Conservation (phyloP, 2,329 filamentous ascomycete genomes). For the Colletotrichum spinosum region DNA sequence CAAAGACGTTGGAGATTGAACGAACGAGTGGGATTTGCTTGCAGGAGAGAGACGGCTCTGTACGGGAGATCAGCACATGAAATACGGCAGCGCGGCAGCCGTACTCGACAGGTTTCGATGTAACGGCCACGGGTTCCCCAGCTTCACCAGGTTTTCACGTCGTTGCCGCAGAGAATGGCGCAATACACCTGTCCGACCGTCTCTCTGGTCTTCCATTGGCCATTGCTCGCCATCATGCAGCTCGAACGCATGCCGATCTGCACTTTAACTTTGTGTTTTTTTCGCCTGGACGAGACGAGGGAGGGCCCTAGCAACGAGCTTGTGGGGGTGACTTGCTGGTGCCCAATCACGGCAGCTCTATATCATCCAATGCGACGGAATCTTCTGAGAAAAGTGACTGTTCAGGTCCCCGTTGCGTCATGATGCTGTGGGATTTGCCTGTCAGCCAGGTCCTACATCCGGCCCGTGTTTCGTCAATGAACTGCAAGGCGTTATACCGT, state of each 20-base stretch:
- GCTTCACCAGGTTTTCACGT: conserved; percentile 4
- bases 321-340: conserved; percentile 16
- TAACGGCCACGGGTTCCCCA: neutral
- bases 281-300: conserved; percentile 2
- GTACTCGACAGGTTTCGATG: neutral
- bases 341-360: conserved; percentile 1
- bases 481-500: too few species aligned
- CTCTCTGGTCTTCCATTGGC: conserved; percentile 20
- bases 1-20: neutral
- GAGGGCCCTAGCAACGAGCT: conserved; percentile 12
- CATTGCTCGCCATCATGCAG: conserved; percentile 2
- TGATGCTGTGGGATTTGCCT: conserved; percentile 1
- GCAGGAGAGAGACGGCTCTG: neutral
- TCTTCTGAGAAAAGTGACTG: neutral
- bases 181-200: conserved; percentile 15
- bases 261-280: conserved; percentile 12
- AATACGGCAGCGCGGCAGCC: conserved; percentile 4
- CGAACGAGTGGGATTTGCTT: neutral
- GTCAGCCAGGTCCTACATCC: too few species aligned
- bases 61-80: conserved; percentile 11
- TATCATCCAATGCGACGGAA: conserved; percentile 13
- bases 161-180: conserved; percentile 22
- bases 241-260: conserved; percentile 25
- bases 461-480: too few species aligned
- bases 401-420: conserved; percentile 15